Evolutionary conservation across 2,329 filamentous ascomycete genomes (phyloP).

Genomic region (Aspergillus vadensis): DNA sequence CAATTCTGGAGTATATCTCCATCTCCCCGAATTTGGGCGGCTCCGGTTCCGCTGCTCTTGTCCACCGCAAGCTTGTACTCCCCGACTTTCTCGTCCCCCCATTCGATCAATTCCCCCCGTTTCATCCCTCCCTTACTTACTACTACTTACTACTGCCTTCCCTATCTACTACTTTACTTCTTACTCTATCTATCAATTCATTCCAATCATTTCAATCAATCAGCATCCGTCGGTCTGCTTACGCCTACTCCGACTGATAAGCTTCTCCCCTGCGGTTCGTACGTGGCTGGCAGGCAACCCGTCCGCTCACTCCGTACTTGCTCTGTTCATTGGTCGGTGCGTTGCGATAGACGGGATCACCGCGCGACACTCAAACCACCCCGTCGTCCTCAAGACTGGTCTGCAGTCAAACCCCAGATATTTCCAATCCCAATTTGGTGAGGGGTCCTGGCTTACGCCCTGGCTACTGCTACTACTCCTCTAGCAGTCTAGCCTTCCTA

Average conservation of each 20-base stretch:
- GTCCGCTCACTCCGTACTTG: neutral
- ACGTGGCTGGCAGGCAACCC: constrained; percentile 13
- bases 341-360: constrained; percentile 15
- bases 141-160: neutral
- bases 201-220: neutral
- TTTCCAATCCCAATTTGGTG: constrained; percentile 1
- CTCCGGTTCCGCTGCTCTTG: constrained; percentile 23
- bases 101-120: too few relatives aligned
- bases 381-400: neutral
- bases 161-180: neutral
- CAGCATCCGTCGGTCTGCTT: neutral
- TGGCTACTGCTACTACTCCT: too few relatives aligned
- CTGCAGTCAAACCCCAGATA: constrained; percentile 16
- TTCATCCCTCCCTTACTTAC: neutral
- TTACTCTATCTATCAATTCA: neutral
- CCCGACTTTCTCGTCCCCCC: constrained; percentile 10
- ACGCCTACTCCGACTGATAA: constrained; percentile 25
- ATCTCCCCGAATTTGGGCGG: constrained; percentile 1
- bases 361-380: neutral
- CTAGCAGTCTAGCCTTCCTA: too few relatives aligned
- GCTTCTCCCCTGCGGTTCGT: constrained; percentile 28
- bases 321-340: constrained; percentile 21
- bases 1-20: neutral
- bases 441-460: neutral
- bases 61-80: constrained; percentile 10